Evolutionary conservation across 176 grass and related monocot species (phyloP), one percentile per base, ranked within the genome.

Genomic region (Oryza longistaminata): DNA sequence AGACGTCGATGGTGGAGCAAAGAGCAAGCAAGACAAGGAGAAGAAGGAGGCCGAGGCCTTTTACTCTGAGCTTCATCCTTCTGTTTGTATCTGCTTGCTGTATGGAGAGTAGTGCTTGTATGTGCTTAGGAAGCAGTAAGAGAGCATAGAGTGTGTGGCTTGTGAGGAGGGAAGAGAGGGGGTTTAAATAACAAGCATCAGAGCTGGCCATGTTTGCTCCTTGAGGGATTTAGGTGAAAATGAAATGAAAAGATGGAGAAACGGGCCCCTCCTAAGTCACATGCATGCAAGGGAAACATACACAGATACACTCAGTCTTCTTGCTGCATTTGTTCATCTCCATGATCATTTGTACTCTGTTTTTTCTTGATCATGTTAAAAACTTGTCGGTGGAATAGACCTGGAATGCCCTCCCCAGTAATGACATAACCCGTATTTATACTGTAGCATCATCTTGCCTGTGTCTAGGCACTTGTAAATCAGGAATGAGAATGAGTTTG

Each of bases 1-100:
- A 92, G 65, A 83, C 84, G 81, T 92, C 96, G 86, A 96, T 88
- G 60, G 92, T 89, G 49, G 77, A 88, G 81, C 90, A 99, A 14
- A 87, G 73, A 77, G 85, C 76, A 81, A 94, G 73, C 87, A 96
- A 43, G 81, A 99, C 88, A 88, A 99, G 34, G 34, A 35, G 65
- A 68, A 99, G 81, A 89, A 95, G 85, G 74, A 99, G 62, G 78
- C 82, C 46, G 27, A 92, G 60, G 71, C 91, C 90, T 86, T 94
- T 99, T 90, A 62, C 53, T 50, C 91, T 88, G 43, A 88, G 70
- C 80, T 79, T 78, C 76, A 87, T 90, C 96, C 86, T 90, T 35
- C 78, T 89, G 76, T 82, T 76, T 65, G 73, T 92, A 81, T 85
- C 83, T 85, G 33, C 35, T 82, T 80, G 85, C 85, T 87, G 86